phyloP scores from a whole-genome alignment of 768 basidiomycete genomes.

The Neoboletus magnificus region DNA sequence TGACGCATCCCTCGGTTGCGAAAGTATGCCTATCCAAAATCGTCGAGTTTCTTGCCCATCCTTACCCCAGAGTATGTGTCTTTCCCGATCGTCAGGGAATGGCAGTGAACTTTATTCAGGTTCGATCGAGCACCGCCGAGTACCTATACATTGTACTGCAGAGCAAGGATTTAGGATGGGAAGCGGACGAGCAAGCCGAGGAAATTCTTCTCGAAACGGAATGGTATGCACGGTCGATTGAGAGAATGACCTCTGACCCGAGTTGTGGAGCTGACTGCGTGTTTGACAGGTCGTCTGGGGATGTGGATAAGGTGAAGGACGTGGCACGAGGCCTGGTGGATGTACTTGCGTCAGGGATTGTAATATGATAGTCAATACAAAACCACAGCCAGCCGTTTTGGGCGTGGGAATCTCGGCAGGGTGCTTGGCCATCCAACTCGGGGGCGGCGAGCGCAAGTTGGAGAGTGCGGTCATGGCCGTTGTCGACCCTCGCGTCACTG shows the following conservation, averaged over 20 bases:
- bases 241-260: conserved; percentile 3
- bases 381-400: not conserved
- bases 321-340: conserved; percentile 42
- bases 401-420: conserved; percentile 24
- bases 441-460: conserved; percentile 10
- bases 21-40: conserved; percentile 45
- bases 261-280: conserved; percentile 27
- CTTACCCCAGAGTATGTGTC: conserved; percentile 69
- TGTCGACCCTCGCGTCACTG: conserved; percentile 58
- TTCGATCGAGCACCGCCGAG: conserved; percentile 80
- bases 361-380: not conserved
- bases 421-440: conserved; percentile 3
- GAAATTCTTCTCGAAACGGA: conserved; percentile 75
- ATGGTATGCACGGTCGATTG: conserved; percentile 49
- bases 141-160: conserved; percentile 77
- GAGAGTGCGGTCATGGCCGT: conserved; percentile 29
- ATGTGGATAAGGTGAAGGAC: conserved; percentile 37
- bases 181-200: conserved; percentile 60
- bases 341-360: conserved; percentile 33
- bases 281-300: conserved; percentile 46
- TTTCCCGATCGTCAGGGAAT: conserved; percentile 9
- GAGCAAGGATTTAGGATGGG: conserved; percentile 59
- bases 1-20: conserved; percentile 47
- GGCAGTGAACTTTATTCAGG: conserved; percentile 39
- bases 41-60: conserved; percentile 66